Evolutionary conservation across 148 eudicot species (phyloP).

Genomic region (Cornus controversa): DNA sequence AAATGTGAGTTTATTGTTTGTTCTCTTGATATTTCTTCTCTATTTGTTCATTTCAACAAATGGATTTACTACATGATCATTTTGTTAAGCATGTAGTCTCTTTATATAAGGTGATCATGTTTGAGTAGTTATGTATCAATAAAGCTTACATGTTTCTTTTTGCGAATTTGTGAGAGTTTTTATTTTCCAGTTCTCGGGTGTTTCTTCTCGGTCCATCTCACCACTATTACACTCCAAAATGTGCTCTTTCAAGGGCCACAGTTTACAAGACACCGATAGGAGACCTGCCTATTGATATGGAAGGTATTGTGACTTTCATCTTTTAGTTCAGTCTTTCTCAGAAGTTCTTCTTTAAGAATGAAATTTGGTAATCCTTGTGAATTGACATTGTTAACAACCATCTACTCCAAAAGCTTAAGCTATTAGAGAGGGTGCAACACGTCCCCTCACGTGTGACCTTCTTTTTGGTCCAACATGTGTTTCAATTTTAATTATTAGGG

Average conservation of each 20-base stretch:
- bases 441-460: too few species aligned
- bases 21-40: constrained; percentile 7
- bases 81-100: background rate
- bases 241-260: constrained; percentile 89
- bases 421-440: too few species aligned
- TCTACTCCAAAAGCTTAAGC: too few species aligned
- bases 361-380: background rate
- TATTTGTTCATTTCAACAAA: background rate
- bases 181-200: constrained; percentile 62
- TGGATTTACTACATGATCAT: background rate
- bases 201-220: constrained; percentile 98
- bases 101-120: background rate
- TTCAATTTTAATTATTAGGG: too few species aligned
- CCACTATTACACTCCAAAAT: constrained; percentile 90
- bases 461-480: too few species aligned
- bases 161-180: constrained; percentile 5
- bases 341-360: background rate
- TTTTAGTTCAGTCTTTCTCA: background rate
- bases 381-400: too few species aligned
- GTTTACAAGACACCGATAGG: constrained; percentile 91
- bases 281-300: constrained; percentile 79
- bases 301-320: constrained; percentile 46
- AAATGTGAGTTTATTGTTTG: constrained; percentile 62
- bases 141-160: background rate
- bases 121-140: background rate